phyloP scores from a whole-genome alignment of 192 early-diverging fungal species.

The Pecoramyces ruminantium region DNA sequence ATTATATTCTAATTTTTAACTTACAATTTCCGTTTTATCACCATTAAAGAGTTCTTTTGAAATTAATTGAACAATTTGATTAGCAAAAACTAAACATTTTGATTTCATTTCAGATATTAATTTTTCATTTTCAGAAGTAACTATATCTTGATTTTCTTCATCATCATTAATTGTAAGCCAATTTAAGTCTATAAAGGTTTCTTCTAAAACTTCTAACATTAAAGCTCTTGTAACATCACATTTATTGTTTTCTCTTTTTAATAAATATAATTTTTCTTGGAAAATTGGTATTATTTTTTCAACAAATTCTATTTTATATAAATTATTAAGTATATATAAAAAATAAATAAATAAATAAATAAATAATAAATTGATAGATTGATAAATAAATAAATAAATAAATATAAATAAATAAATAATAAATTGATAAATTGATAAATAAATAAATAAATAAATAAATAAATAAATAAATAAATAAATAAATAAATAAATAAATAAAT shows the following conservation, averaged over 20 bases:
- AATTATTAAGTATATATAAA: too few species aligned
- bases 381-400: too few species aligned
- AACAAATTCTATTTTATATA: neutral
- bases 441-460: too few species aligned
- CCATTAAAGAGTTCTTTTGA: neutral
- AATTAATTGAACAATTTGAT: slow-evolving; percentile 3
- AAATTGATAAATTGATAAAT: too few species aligned
- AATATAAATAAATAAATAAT: too few species aligned
- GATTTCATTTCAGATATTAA: neutral
- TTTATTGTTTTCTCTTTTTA: slow-evolving; percentile 4
- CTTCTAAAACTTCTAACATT: slow-evolving; percentile 22
- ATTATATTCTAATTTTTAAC: too few species aligned
- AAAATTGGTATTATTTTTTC: neutral
- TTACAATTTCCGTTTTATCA: neutral
- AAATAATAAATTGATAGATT: too few species aligned
- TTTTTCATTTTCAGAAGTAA: neutral
- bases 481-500: too few species aligned
- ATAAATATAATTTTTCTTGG: neutral
- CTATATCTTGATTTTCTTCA: slow-evolving; percentile 15
- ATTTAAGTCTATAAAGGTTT: slow-evolving; percentile 25
- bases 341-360: too few species aligned
- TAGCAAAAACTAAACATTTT: slow-evolving; percentile 5
- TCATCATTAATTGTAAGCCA: slow-evolving; percentile 1
- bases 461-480: too few species aligned
- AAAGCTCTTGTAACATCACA: slow-evolving; percentile 30